phyloP scores from a whole-genome alignment of 2,329 filamentous ascomycete genomes.

The Verticillium klebahnii region DNA sequence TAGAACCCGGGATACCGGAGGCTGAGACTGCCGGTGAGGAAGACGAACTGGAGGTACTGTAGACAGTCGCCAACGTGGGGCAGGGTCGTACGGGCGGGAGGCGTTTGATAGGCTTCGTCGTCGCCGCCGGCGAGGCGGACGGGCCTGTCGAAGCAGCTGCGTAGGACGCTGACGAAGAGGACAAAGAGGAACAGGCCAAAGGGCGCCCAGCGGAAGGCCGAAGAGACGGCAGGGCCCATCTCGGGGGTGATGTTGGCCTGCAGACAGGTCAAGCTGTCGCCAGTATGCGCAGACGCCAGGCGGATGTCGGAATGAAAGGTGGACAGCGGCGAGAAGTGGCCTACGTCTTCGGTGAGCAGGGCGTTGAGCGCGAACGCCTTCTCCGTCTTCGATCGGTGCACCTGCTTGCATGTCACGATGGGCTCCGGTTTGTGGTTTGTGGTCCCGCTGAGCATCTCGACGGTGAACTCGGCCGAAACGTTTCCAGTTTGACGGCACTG shows the following conservation, averaged over 20 bases:
- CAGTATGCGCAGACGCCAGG: slow-evolving; percentile 2
- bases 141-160: neutral
- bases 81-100: slow-evolving; percentile 7
- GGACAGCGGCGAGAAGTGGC: slow-evolving; percentile 7
- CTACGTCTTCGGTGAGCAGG: slow-evolving; percentile 5
- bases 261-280: slow-evolving; percentile 7
- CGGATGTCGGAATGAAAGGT: slow-evolving; percentile 11
- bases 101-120: slow-evolving; percentile 1
- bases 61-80: slow-evolving; percentile 48
- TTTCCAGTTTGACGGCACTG: neutral
- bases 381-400: neutral
- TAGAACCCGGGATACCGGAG: slow-evolving; percentile 70
- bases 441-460: neutral
- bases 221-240: slow-evolving; percentile 3
- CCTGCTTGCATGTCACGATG: neutral
- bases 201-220: slow-evolving; percentile 10
- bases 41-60: slow-evolving; percentile 71
- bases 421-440: neutral
- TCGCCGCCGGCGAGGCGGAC: slow-evolving; percentile 3
- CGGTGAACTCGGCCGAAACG: neutral
- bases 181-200: slow-evolving; percentile 14
- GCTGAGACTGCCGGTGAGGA: slow-evolving; percentile 65
- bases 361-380: neutral
- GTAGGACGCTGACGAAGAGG: slow-evolving; percentile 7
- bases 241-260: slow-evolving; percentile 14